Conservation (phyloP, 306 rosid genomes). For the Quercus agrifolia region DNA sequence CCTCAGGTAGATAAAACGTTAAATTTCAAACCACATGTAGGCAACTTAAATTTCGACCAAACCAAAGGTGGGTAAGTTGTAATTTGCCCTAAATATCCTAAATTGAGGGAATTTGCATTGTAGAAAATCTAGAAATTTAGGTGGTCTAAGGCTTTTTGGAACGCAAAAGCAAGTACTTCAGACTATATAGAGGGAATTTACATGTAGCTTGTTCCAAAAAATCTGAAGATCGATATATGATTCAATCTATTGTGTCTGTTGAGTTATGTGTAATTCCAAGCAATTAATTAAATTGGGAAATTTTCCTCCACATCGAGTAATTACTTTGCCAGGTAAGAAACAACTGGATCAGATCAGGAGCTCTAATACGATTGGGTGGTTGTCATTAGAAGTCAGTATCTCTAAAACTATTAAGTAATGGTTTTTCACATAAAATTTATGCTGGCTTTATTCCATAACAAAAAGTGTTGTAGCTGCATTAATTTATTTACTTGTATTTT, state of each 20-base stretch:
- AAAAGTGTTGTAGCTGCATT: too few species aligned
- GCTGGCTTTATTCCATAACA: too few species aligned
- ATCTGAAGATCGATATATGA: slow-evolving; percentile 41
- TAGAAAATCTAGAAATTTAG: too few species aligned
- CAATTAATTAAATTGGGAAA: slow-evolving; percentile 55
- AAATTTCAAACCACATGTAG: too few species aligned
- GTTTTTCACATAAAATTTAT: too few species aligned
- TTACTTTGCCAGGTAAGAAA: slow-evolving; percentile 69
- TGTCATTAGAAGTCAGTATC: slow-evolving; percentile 38
- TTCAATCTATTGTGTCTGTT: slow-evolving; percentile 49
- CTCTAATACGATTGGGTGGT: slow-evolving; percentile 50
- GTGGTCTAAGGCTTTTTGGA: slow-evolving; percentile 65
- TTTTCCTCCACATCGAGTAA: slow-evolving; percentile 59
- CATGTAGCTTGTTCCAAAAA: slow-evolving; percentile 68
- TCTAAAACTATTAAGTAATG: background rate
- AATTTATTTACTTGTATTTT: too few species aligned
- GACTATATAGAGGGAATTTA: slow-evolving; percentile 68
- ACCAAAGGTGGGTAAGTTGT: too few species aligned
- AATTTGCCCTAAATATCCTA: too few species aligned
- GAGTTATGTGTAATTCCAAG: slow-evolving; percentile 62
- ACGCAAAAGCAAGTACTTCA: slow-evolving; percentile 76
- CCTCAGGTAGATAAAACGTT: too few species aligned
- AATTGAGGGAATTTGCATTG: slow-evolving; percentile 40
- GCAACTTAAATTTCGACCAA: too few species aligned
- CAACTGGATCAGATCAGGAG: slow-evolving; percentile 70